phyloP scores from a whole-genome alignment of 495 filamentous ascomycete species.

The Penicillium dipodomyicola region DNA sequence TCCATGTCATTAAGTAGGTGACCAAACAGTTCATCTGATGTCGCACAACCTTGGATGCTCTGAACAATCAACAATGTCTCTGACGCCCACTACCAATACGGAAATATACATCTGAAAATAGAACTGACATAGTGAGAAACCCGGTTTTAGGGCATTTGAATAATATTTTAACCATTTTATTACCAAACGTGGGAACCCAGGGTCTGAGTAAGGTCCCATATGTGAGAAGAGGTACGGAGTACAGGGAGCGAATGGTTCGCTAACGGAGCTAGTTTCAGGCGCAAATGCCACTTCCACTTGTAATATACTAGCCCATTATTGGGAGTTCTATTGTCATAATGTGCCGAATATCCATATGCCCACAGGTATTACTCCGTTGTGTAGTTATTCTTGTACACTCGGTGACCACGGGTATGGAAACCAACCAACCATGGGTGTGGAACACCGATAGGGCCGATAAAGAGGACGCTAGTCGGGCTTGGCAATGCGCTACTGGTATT shows the following conservation, averaged over 20 bases:
- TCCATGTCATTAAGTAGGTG: neutral
- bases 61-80: neutral
- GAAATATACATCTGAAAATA: constrained; percentile 11
- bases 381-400: too few relatives aligned
- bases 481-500: constrained; percentile 8
- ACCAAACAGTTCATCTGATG: constrained; percentile 3
- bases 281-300: neutral
- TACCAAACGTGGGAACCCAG: neutral
- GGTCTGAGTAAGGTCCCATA: neutral
- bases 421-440: neutral
- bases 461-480: constrained; percentile 2
- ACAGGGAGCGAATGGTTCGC: neutral
- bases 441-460: constrained; percentile 20
- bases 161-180: constrained; percentile 22
- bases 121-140: neutral
- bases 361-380: too few relatives aligned
- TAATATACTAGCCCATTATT: neutral
- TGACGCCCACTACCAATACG: neutral
- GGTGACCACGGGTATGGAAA: neutral
- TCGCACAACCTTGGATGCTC: neutral
- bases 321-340: too few relatives aligned
- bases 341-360: too few relatives aligned
- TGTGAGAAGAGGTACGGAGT: neutral
- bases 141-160: constrained; percentile 11
- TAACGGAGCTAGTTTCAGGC: constrained; percentile 7